Evolutionary conservation across 176 grass and related monocot genomes (phyloP).

Genomic region (Phragmites australis): DNA sequence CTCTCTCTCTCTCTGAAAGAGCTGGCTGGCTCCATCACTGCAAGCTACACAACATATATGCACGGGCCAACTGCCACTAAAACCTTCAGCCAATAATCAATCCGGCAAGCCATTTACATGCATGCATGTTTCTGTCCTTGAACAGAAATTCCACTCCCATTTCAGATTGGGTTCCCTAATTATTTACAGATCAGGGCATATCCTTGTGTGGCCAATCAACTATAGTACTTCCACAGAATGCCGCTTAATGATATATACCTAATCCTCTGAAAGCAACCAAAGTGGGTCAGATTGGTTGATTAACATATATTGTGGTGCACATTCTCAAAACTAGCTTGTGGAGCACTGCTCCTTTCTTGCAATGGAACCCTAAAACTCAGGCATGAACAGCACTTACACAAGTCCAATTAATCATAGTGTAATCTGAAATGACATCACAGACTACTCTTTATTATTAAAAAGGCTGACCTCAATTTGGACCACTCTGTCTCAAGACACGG

Average conservation of each 20-base stretch:
- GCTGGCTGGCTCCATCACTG: conserved; percentile 46
- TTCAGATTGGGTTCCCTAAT: conserved; percentile 14
- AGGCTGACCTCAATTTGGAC: conserved; percentile 36
- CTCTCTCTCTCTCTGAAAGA: neutral
- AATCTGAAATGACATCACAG: conserved; percentile 30
- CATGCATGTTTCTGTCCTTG: conserved; percentile 7
- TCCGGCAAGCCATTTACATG: conserved; percentile 7
- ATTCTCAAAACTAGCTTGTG: conserved; percentile 20
- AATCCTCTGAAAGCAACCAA: conserved; percentile 39
- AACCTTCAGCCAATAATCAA: conserved; percentile 12
- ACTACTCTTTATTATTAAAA: conserved; percentile 12
- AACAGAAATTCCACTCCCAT: conserved; percentile 19
- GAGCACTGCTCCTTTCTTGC: conserved; percentile 30
- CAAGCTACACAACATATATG: conserved; percentile 22
- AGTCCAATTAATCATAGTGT: conserved; percentile 36
- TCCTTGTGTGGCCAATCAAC: conserved; percentile 23
- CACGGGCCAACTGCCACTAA: conserved; percentile 32
- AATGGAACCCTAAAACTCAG: conserved; percentile 21
- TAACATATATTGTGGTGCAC: conserved; percentile 7
- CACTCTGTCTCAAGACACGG: conserved; percentile 27
- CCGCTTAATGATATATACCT: conserved; percentile 41
- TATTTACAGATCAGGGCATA: neutral
- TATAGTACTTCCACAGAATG: neutral
- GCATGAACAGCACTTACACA: conserved; percentile 19
- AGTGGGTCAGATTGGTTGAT: conserved; percentile 22